Percentiles rank a stretch among this genome's conserved stretches.
phyloP scores from a whole-genome alignment of 495 filamentous ascomycete genomes.

The Schizothecium vesticola region DNA sequence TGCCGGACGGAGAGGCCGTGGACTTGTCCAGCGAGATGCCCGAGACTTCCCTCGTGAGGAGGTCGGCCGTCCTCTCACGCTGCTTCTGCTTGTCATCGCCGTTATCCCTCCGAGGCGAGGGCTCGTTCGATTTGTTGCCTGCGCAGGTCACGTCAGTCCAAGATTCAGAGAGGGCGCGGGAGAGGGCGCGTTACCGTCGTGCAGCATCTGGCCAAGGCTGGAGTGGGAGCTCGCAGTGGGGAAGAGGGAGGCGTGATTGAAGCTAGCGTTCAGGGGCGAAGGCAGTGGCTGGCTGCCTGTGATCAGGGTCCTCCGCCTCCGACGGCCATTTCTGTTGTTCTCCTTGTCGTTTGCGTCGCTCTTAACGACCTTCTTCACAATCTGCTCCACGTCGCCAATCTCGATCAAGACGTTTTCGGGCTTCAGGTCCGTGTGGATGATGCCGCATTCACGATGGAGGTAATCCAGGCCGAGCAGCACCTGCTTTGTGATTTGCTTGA shows the following conservation, averaged over 20 bases:
- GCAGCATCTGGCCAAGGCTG: slow-evolving; percentile 77
- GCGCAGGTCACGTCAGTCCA: not conserved
- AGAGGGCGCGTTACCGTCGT: slow-evolving; percentile 53
- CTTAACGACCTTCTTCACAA: slow-evolving; percentile 92
- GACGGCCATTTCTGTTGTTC: slow-evolving; percentile 88
- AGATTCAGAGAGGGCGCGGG: not conserved
- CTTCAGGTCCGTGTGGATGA: slow-evolving; percentile 97
- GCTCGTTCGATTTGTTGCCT: slow-evolving; percentile 50
- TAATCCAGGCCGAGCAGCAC: slow-evolving; percentile 94
- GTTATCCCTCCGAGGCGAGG: slow-evolving; percentile 45
- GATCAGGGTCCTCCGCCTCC: slow-evolving; percentile 87
- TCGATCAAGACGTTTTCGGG: slow-evolving; percentile 98
- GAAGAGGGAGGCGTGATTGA: slow-evolving; percentile 66
- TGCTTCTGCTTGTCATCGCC: slow-evolving; percentile 72
- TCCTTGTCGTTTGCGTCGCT: slow-evolving; percentile 76
- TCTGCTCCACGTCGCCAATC: slow-evolving; percentile 95
- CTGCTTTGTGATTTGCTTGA: slow-evolving; percentile 98
- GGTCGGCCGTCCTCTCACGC: slow-evolving; percentile 89
- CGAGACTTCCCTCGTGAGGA: slow-evolving; percentile 86
- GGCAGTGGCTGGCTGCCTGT: slow-evolving; percentile 95
- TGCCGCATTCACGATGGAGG: slow-evolving; percentile 94
- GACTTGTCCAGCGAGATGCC: slow-evolving; percentile 88
- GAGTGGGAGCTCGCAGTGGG: slow-evolving; percentile 69
- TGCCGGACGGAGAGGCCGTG: slow-evolving; percentile 37
- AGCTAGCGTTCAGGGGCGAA: slow-evolving; percentile 88